Base-by-base conservation (phyloP, 768 basidiomycete species). In the Auricularia sp. region DNA sequence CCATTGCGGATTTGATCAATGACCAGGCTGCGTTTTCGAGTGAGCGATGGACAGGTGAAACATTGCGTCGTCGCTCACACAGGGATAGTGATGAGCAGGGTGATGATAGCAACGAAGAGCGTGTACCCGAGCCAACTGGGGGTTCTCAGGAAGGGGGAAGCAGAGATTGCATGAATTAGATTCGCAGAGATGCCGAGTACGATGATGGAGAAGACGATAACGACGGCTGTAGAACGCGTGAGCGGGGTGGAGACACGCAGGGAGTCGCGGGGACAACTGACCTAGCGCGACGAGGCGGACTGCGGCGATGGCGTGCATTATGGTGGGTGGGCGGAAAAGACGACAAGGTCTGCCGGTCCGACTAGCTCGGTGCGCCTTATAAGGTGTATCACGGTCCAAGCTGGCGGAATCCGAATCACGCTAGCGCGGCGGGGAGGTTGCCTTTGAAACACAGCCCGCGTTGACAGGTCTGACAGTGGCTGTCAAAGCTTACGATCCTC, bases 81-180 rank as follows among this genome's bases (percentile, higher is more conserved):
- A 37, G 63, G 65, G 44, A 69, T 69, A n/a, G 70, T 36, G 21
- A 75, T 68, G 62, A 78, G 72, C 54, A 73, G 63, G 14, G 77
- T 67, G 65, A 76, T 72, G 13, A 74, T 39, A 21, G 65, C 58
- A 5, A 71, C 66, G 54, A 45, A 21, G 35, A 36, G 56, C 24
- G 47, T 39, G 64, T 62, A 47, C 18, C 33, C 44, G 36, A 65
- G 34, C 56, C 56, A 59, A 18, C n/a, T 62, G 35, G 44, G 59
- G 58, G 61, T 65, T 45, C n/a, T 64, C 54, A 35, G 16, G 54
- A 21, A 29, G 29, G 54, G 58, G 58, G 33, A 13, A 36, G 24
- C 29, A 36, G 45, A 11, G 14, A 59, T 24, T n/a, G 59, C 64
- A 3, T 21, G 47, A 4, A 62, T 64, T 4, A 65, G 34, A 39